Evolutionary conservation across 179 eudicot species (phyloP).

Genomic region (Beta macrorhiza): DNA sequence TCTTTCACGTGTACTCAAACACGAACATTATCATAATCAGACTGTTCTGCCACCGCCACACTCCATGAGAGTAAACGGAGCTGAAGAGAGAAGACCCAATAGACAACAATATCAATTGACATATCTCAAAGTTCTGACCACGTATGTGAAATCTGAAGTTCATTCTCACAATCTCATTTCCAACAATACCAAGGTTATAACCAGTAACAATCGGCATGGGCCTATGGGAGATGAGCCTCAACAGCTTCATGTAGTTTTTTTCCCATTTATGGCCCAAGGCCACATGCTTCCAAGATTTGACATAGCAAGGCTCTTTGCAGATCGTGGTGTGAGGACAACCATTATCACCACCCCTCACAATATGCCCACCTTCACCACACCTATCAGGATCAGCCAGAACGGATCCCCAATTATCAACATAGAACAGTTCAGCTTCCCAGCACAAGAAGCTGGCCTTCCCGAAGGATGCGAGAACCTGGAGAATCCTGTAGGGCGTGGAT

Average conservation of each 20-base stretch:
- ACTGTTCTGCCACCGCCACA: too few species aligned
- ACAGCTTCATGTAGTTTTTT: conserved; percentile 26
- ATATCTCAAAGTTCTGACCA: too few species aligned
- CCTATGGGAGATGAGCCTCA: conserved; percentile 18
- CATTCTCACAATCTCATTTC: not conserved
- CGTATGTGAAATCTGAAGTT: not conserved
- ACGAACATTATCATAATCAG: too few species aligned
- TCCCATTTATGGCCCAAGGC: conserved; percentile 28
- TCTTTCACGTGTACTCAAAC: too few species aligned
- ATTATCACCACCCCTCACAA: conserved; percentile 11
- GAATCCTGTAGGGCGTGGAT: conserved; percentile 11
- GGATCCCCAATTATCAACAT: not conserved
- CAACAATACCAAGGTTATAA: not conserved
- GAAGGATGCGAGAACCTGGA: conserved; percentile 39
- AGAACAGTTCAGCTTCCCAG: conserved; percentile 17
- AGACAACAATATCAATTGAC: too few species aligned
- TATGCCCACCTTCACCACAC: not conserved
- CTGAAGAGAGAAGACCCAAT: too few species aligned
- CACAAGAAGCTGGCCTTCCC: conserved; percentile 46
- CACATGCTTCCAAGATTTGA: not conserved
- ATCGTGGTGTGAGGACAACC: not conserved
- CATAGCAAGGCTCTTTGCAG: not conserved
- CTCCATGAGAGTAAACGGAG: too few species aligned
- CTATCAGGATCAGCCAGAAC: not conserved
- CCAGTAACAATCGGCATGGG: not conserved